Conservation (phyloP, 2,329 filamentous ascomycete genomes). For the Cordyceps pruinosa region DNA sequence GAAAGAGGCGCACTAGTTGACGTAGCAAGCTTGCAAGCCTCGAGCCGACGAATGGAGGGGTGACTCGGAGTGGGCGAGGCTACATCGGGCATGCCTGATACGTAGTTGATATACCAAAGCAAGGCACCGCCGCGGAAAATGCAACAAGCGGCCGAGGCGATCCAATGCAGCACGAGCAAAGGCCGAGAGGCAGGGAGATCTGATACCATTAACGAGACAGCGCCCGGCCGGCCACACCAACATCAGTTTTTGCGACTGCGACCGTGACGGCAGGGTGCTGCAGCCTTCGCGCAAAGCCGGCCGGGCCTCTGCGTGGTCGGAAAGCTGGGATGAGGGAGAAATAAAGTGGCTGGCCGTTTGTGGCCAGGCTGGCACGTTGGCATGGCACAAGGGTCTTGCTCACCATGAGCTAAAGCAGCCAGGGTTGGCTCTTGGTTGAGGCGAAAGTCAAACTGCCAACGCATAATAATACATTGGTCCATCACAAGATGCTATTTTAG, state of each 20-base stretch:
- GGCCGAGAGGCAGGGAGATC: background rate
- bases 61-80: slow-evolving; percentile 6
- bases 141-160: background rate
- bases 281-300: background rate
- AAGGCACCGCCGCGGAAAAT: slow-evolving; percentile 5
- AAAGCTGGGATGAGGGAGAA: background rate
- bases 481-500: slow-evolving; percentile 5
- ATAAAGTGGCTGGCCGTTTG: slow-evolving; percentile 7
- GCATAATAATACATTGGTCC: background rate
- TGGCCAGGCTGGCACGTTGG: background rate
- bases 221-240: background rate
- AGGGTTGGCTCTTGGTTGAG: slow-evolving; percentile 6
- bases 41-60: background rate
- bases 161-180: background rate
- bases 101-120: slow-evolving; percentile 1
- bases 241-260: background rate
- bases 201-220: background rate
- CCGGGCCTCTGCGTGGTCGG: background rate
- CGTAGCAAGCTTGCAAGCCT: slow-evolving; percentile 8
- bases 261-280: background rate
- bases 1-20: slow-evolving; percentile 8
- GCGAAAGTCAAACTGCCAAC: slow-evolving; percentile 4
- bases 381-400: background rate
- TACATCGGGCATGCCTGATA: slow-evolving; percentile 5
- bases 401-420: slow-evolving; percentile 1